Evolutionary conservation across 2,329 filamentous ascomycete genomes (phyloP), one percentile per base, ranked within the genome.

Genomic region (Volutella citrinella): DNA sequence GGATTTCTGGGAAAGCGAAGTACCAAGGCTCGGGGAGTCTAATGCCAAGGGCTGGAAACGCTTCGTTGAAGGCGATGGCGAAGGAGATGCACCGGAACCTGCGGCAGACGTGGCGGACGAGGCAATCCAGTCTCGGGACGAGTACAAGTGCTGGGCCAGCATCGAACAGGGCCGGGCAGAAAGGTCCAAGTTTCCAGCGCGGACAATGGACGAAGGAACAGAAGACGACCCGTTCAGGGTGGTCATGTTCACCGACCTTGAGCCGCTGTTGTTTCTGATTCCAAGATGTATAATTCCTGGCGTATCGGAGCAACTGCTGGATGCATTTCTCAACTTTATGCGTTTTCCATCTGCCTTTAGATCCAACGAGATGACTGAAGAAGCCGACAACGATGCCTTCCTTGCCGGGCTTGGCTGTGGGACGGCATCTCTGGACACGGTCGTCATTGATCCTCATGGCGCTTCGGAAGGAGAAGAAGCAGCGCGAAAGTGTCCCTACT

Each of bases 1-100:
- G 29, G 72, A 81, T 4, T 95, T 93, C 44, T 97, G 93, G 93
- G 88, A 95, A 39, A 86, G 80, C 36, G 91, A 96, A 54, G 72
- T 79, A 1, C 69, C 84, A 1, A 77, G 91, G 6, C 74, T 95
- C 34, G 91, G 91, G 9, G 91, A 97, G 48, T 52, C 63, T 1
- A 70, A 68, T 3, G 82, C 87, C 4, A 68, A 71, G 41, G 88
- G 89, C 1, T 96, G 89, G 89, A 56, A 52, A 3, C 52, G 65
- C n/a, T 80, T 70, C 45, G 59, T 65, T 11, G 51, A 58, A n/a
- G 52, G 48, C 12, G 54, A 39, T 3, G 61, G 53, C 11, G 39
- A 56, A 37, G 56, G 55, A 12, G 68, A 73, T 19, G 53, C 65
- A 4, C 68, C 70, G 3, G 66, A 72, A 24, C 52, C 56, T 6